Percentiles rank a stretch among this genome's conserved stretches.
Conservation (phyloP, 768 basidiomycete species). For the Termitomyces sp. region DNA sequence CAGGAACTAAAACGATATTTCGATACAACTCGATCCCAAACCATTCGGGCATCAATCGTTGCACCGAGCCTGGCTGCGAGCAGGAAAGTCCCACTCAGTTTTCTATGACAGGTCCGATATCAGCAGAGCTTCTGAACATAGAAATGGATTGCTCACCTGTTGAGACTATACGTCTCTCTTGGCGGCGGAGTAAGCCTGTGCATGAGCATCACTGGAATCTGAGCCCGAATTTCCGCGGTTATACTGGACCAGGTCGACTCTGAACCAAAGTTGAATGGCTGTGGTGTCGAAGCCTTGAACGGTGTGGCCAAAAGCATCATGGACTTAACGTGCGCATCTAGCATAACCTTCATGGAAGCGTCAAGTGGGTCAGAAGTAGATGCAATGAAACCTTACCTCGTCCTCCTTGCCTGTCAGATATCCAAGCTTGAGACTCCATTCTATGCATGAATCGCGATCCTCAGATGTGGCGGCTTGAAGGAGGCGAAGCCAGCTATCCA, state of each 20-base stretch:
- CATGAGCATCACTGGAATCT: constrained; percentile 87
- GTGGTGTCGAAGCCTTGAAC: constrained; percentile 58
- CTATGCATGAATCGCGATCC: constrained; percentile 60
- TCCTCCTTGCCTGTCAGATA: constrained; percentile 90
- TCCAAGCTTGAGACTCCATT: constrained; percentile 75
- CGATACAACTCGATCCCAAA: constrained; percentile 70
- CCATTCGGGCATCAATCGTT: constrained; percentile 58
- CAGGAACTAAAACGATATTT: constrained; percentile 29
- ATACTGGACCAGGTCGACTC: constrained; percentile 61
- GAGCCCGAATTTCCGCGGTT: constrained; percentile 68
- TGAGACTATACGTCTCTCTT: constrained; percentile 89
- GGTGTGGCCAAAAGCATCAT: constrained; percentile 83
- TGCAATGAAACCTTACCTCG: constrained; percentile 40
- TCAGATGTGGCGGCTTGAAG: constrained; percentile 71
- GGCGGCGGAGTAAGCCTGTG: constrained; percentile 91
- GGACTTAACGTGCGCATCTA: constrained; percentile 79
- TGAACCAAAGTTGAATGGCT: constrained; percentile 77
- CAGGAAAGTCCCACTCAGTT: constrained; percentile 78
- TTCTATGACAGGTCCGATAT: constrained; percentile 33
- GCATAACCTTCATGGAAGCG: constrained; percentile 56
- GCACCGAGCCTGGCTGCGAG: constrained; percentile 73
- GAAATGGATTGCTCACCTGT: constrained; percentile 46
- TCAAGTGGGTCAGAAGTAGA: background rate
- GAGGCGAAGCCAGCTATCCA: constrained; percentile 82
- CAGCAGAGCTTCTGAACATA: background rate